phyloP scores from a whole-genome alignment of 2,329 filamentous ascomycete genomes.

The Colletotrichum brevisporum region DNA sequence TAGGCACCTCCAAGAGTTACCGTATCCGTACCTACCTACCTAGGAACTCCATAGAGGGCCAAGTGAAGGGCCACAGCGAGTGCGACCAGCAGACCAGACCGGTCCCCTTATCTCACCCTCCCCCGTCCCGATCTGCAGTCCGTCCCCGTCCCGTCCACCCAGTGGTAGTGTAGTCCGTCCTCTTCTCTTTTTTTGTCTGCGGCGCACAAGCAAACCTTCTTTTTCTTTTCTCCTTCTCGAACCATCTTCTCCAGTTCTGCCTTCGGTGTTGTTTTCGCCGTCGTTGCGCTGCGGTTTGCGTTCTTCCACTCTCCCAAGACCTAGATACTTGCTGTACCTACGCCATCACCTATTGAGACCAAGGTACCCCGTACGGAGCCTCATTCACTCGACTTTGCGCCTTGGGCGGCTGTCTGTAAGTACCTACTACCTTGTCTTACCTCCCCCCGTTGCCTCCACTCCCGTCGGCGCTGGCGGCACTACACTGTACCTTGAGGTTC shows the following conservation, averaged over 20 bases:
- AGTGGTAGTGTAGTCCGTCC: not conserved
- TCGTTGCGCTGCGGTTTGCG: not conserved
- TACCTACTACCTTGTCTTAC: too few species aligned
- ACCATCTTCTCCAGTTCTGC: not conserved
- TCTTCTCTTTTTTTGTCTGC: constrained; percentile 18
- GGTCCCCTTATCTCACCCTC: constrained; percentile 18
- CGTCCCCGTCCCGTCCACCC: constrained; percentile 16
- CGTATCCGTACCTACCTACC: too few species aligned
- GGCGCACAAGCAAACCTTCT: constrained; percentile 23
- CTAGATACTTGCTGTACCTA: not conserved
- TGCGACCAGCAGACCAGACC: not conserved
- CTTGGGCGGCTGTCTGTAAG: too few species aligned
- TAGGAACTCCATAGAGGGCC: too few species aligned
- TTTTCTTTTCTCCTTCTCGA: constrained; percentile 2
- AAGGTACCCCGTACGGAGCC: not conserved
- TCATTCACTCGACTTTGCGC: not conserved
- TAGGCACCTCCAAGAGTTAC: too few species aligned
- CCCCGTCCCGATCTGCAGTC: constrained; percentile 17
- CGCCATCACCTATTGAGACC: not conserved
- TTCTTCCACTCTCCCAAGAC: not conserved
- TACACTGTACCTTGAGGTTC: too few species aligned
- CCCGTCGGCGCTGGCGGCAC: too few species aligned
- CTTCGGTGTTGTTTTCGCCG: not conserved
- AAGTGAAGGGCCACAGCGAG: not conserved
- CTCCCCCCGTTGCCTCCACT: too few species aligned